Conservation (phyloP, 1,139 yeast species). For the Geotrichum europaeum region DNA sequence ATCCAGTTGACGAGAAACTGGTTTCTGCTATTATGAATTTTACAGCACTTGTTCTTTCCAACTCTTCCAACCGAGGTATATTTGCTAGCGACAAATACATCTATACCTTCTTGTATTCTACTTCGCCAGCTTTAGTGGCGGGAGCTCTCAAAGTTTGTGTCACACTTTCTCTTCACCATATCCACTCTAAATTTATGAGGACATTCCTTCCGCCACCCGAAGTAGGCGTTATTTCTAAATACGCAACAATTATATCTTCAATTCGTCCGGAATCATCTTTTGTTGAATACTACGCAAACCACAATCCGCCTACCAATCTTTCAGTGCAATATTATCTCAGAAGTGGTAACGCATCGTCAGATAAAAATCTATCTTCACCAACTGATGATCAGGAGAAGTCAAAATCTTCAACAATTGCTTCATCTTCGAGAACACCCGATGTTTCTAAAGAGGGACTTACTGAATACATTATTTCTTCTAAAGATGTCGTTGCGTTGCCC, state of each 20-base stretch:
- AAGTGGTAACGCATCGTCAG: conserved; percentile 2
- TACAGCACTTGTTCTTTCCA: conserved; percentile 57
- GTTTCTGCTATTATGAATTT: conserved; percentile 54
- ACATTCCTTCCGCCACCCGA: conserved; percentile 35
- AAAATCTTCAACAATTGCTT: neutral
- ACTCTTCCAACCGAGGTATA: conserved; percentile 61
- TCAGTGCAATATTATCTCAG: conserved; percentile 29
- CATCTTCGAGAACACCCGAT: neutral
- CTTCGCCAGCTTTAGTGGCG: conserved; percentile 54
- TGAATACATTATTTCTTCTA: conserved; percentile 24
- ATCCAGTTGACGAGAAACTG: conserved; percentile 43
- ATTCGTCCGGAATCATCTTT: conserved; percentile 24
- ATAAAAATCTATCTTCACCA: conserved; percentile 7
- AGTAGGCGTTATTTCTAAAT: conserved; percentile 27
- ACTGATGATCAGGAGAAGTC: conserved; percentile 1
- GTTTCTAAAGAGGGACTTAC: conserved; percentile 27
- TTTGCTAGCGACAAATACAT: conserved; percentile 65
- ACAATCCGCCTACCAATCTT: conserved; percentile 22
- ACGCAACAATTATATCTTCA: conserved; percentile 31
- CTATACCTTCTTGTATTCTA: conserved; percentile 52
- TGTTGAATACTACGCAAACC: conserved; percentile 27
- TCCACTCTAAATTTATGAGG: conserved; percentile 41
- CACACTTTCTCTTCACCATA: conserved; percentile 53
- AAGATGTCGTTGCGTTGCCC: conserved; percentile 26
- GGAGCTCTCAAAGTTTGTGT: conserved; percentile 61